These are phyloP conservation scores for Populus tremula DNA, from an alignment of 345 rosid species.

Conservation along the genomic window DNA sequence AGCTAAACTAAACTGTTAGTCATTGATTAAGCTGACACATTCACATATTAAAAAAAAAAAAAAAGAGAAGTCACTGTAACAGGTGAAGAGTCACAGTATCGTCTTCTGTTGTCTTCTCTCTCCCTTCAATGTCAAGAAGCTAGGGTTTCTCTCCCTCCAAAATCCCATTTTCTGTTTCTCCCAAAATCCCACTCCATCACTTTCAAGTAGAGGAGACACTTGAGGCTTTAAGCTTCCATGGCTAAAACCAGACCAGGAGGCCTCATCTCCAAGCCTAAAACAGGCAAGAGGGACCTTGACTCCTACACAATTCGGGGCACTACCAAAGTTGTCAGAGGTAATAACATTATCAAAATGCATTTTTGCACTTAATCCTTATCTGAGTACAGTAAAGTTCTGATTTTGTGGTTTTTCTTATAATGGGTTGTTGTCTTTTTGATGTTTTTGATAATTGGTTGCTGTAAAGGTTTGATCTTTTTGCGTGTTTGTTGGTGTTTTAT, in stretches of 20 bases:
- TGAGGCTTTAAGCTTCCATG: constrained; percentile 40
- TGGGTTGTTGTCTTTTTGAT: constrained; percentile 3
- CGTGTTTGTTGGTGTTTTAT: constrained; percentile 11
- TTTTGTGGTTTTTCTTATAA: neutral
- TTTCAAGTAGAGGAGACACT: neutral
- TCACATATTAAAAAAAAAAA: neutral
- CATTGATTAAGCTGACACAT: neutral
- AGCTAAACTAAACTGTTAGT: neutral
- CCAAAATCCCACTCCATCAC: constrained; percentile 1
- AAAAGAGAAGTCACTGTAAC: neutral
- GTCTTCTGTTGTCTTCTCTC: neutral
- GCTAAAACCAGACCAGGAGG: constrained; percentile 82
- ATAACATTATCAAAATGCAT: neutral
- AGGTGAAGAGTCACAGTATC: constrained; percentile 14
- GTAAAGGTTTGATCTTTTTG: neutral
- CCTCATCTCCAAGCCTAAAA: constrained; percentile 42
- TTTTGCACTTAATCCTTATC: neutral
- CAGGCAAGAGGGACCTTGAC: constrained; percentile 52
- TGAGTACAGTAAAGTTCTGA: neutral
- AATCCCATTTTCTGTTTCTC: neutral
- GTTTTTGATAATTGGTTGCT: constrained; percentile 1
- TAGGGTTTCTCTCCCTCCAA: constrained; percentile 22
- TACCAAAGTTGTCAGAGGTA: constrained; percentile 64
- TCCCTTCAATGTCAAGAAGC: constrained; percentile 6
- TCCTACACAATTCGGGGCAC: constrained; percentile 66